These are phyloP conservation scores for Lepiota venenata DNA, from an alignment of 768 basidiomycete genomes.

Conservation along the genomic window DNA sequence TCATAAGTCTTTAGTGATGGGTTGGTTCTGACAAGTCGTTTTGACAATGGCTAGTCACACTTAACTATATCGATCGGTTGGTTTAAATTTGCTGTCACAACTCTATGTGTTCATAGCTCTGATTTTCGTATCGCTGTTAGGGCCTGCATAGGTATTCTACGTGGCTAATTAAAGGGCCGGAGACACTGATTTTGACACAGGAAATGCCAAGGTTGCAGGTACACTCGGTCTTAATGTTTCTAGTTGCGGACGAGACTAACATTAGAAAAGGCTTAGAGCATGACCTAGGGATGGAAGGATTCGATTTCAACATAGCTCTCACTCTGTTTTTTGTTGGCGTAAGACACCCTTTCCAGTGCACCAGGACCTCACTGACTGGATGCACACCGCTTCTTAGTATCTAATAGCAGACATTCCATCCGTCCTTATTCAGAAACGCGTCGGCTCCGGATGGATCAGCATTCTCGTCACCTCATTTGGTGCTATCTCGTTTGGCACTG, in stretches of 20 bases:
- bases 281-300: constrained; percentile 35
- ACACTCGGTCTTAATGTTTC: not conserved
- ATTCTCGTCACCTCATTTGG: constrained; percentile 35
- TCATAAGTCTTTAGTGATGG: not conserved
- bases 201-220: constrained; percentile 21
- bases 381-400: constrained; percentile 21
- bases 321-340: constrained; percentile 39
- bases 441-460: constrained; percentile 35
- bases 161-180: not conserved
- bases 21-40: not conserved
- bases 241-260: not conserved
- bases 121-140: not conserved
- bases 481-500: constrained; percentile 31
- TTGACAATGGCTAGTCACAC: not conserved
- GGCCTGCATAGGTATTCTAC: constrained; percentile 18
- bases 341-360: not conserved
- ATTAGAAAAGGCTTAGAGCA: constrained; percentile 30
- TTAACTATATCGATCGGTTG: constrained; percentile 35
- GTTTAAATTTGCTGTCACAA: not conserved
- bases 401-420: constrained; percentile 35
- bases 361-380: not conserved
- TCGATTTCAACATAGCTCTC: constrained; percentile 37
- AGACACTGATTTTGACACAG: not conserved
- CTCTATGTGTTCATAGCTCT: not conserved
- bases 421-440: constrained; percentile 36